Conservation (phyloP, 495 filamentous ascomycete genomes). For the Podospora australis region DNA sequence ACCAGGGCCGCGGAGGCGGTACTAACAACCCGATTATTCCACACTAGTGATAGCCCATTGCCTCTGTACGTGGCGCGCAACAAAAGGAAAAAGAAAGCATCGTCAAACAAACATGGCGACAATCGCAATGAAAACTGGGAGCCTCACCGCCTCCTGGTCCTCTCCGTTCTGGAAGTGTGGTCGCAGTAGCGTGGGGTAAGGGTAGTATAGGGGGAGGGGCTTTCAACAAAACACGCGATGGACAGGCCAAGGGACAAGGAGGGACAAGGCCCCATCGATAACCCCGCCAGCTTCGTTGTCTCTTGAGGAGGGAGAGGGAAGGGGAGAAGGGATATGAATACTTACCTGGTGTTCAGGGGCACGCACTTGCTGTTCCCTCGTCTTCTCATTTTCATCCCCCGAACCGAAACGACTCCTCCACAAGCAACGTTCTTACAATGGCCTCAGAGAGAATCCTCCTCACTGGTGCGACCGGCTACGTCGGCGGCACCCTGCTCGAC, state of each 20-base stretch:
- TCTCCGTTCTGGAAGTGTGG: too few relatives aligned
- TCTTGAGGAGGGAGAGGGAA: neutral
- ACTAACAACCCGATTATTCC: too few relatives aligned
- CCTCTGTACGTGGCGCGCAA: neutral
- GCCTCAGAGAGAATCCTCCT: slow-evolving; percentile 6
- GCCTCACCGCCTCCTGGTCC: neutral
- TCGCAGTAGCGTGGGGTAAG: neutral
- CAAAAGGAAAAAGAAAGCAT: neutral
- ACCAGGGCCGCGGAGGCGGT: too few relatives aligned
- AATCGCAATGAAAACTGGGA: too few relatives aligned
- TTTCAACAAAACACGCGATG: neutral
- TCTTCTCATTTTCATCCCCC: neutral
- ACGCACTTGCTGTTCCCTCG: neutral
- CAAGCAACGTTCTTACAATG: neutral
- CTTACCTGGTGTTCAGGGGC: neutral
- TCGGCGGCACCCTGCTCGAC: slow-evolving; percentile 10
- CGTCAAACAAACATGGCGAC: neutral
- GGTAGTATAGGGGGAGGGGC: neutral
- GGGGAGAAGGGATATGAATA: neutral
- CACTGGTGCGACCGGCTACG: slow-evolving; percentile 11
- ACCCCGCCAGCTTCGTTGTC: too few relatives aligned
- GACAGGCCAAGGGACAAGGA: too few relatives aligned
- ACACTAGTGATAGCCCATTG: too few relatives aligned
- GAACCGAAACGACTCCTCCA: neutral
- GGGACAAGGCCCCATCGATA: too few relatives aligned